These are phyloP conservation scores for Xylariaceae sp. DNA, from an alignment of 2,329 filamentous ascomycete species.

Conservation along the genomic window DNA sequence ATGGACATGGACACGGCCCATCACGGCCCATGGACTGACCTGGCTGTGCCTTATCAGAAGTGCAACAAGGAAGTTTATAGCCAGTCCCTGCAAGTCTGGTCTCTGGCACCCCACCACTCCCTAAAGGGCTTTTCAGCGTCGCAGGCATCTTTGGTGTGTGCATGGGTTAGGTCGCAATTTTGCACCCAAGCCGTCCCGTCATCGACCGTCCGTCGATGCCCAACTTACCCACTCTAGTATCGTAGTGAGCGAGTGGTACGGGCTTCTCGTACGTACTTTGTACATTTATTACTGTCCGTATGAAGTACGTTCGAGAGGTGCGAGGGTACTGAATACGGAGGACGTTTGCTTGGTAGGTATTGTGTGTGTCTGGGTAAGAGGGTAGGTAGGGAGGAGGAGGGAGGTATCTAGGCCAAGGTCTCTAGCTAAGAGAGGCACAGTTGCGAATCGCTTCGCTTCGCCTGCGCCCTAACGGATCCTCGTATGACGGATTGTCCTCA, in stretches of 20 bases:
- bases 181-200: constrained; percentile 17
- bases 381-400: too few relatives aligned
- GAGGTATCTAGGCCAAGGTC: too few relatives aligned
- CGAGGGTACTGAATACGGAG: neutral
- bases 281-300: neutral
- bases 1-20: constrained; percentile 3
- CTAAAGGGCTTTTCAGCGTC: constrained; percentile 21
- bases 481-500: constrained; percentile 6
- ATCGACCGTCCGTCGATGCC: constrained; percentile 24
- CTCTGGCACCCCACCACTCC: constrained; percentile 23
- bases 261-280: too few relatives aligned
- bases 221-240: constrained; percentile 21
- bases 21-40: constrained; percentile 21
- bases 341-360: too few relatives aligned
- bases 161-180: constrained; percentile 30
- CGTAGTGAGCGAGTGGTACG: neutral
- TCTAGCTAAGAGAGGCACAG: neutral
- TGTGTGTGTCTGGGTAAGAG: too few relatives aligned
- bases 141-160: constrained; percentile 22
- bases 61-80: constrained; percentile 17
- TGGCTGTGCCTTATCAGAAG: constrained; percentile 23
- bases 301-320: neutral
- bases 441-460: constrained; percentile 11
- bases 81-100: constrained; percentile 23
- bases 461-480: constrained; percentile 8